These are phyloP conservation scores for Mucor saturninus DNA, from an alignment of 371 early-diverging fungal genomes.

Conservation along the genomic window DNA sequence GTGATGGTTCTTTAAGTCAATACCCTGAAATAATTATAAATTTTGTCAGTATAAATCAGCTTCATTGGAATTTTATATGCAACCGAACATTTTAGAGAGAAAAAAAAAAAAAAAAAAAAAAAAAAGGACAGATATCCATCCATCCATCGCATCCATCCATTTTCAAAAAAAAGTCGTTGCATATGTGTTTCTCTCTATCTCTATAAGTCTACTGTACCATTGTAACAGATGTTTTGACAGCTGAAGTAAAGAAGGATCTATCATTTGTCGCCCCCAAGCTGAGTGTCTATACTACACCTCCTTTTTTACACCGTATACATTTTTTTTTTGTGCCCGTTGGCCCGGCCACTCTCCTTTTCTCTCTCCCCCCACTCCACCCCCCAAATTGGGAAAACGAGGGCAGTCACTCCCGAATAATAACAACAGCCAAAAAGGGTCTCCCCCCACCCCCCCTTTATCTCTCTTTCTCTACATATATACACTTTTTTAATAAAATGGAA, in stretches of 20 bases:
- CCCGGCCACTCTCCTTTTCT: background rate
- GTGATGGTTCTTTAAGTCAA: constrained; percentile 96
- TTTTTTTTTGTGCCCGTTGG: background rate
- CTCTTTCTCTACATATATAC: background rate
- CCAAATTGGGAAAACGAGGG: background rate
- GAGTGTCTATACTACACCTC: constrained; percentile 10
- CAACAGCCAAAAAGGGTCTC: no score
- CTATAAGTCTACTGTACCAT: constrained; percentile 23
- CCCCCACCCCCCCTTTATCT: background rate
- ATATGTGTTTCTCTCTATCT: constrained; percentile 5
- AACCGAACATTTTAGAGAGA: background rate
- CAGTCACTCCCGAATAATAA: background rate
- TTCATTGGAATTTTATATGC: background rate
- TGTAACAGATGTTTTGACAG: constrained; percentile 35
- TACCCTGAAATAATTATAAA: constrained; percentile 70
- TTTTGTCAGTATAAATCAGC: no score
- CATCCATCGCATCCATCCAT: constrained; percentile 35
- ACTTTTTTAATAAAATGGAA: background rate
- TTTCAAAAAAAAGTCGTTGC: background rate
- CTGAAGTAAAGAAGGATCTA: constrained; percentile 36
- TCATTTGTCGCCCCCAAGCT: constrained; percentile 14
- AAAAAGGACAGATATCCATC: background rate
- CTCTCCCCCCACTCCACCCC: background rate
- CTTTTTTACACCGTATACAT: background rate
- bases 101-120: constrained; percentile 6